Evolutionary conservation across 305 asterid species (phyloP).

Genomic region (Fraxinus sp.): DNA sequence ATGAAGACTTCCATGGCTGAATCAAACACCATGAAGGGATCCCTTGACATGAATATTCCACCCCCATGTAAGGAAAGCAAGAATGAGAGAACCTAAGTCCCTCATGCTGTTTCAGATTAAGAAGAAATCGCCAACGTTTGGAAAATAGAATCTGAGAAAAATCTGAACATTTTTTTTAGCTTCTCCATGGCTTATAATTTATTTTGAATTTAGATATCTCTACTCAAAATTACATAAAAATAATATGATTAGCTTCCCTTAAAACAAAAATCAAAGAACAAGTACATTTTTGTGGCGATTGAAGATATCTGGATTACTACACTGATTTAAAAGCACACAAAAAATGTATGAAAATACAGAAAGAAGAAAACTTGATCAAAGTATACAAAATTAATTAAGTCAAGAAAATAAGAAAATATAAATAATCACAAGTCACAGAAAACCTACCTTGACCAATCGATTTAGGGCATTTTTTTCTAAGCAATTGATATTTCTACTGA

Average conservation of each 20-base stretch:
- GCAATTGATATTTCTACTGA: constrained; percentile 27
- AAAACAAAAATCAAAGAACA: background rate
- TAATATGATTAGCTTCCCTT: background rate
- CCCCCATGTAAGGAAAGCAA: constrained; percentile 46
- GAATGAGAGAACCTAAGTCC: constrained; percentile 72
- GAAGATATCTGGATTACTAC: constrained; percentile 58
- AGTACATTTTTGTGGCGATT: constrained; percentile 79
- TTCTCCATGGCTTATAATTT: background rate
- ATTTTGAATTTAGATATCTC: background rate
- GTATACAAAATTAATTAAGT: background rate
- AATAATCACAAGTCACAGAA: background rate
- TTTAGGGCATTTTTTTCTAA: constrained; percentile 72
- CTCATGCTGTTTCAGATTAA: constrained; percentile 40
- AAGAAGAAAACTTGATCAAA: background rate
- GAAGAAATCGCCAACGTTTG: background rate
- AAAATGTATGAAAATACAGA: constrained; percentile 49
- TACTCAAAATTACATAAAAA: constrained; percentile 1
- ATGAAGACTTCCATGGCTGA: too few relatives aligned
- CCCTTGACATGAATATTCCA: too few relatives aligned
- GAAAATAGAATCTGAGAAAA: background rate
- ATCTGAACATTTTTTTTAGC: background rate
- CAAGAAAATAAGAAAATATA: background rate
- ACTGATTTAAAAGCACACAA: constrained; percentile 63
- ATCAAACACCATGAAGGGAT: too few relatives aligned
- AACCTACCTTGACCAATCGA: constrained; percentile 77